Conservation (phyloP, 2,329 filamentous ascomycete genomes). For the Aspergillus piperis region DNA sequence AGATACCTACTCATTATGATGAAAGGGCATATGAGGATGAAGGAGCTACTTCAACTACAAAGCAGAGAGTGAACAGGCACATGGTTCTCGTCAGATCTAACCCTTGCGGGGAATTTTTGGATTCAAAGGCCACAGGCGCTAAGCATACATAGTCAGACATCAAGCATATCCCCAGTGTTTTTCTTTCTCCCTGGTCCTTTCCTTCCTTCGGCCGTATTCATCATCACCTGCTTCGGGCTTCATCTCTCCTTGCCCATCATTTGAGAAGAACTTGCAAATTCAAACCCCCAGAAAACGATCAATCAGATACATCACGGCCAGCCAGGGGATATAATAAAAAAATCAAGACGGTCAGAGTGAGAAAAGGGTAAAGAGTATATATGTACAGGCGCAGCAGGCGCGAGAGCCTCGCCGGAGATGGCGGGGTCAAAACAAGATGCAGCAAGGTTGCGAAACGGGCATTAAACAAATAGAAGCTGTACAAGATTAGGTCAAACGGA, state of each 20-base stretch:
- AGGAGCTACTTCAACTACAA: background rate
- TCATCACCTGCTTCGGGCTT: constrained; percentile 11
- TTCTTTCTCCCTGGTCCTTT: constrained; percentile 6
- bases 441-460: constrained; percentile 2
- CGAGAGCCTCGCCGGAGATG: background rate
- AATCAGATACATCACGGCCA: constrained; percentile 23
- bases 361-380: constrained; percentile 14
- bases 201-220: constrained; percentile 1
- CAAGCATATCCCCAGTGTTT: constrained; percentile 14
- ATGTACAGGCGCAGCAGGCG: constrained; percentile 19
- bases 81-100: background rate
- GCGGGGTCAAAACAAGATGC: constrained; percentile 3
- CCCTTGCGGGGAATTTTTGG: constrained; percentile 4
- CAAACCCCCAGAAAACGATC: constrained; percentile 12
- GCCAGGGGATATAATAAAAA: constrained; percentile 16
- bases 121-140: constrained; percentile 15
- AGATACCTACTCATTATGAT: no score
- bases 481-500: constrained; percentile 18
- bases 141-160: constrained; percentile 21
- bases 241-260: background rate
- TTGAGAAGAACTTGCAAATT: constrained; percentile 10
- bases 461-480: constrained; percentile 21
- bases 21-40: no score
- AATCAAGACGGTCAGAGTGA: constrained; percentile 14
- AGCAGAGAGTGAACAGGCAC: background rate